These are phyloP conservation scores for Saitozyma podzolica DNA, from an alignment of 768 basidiomycete genomes.

Conservation along the genomic window DNA sequence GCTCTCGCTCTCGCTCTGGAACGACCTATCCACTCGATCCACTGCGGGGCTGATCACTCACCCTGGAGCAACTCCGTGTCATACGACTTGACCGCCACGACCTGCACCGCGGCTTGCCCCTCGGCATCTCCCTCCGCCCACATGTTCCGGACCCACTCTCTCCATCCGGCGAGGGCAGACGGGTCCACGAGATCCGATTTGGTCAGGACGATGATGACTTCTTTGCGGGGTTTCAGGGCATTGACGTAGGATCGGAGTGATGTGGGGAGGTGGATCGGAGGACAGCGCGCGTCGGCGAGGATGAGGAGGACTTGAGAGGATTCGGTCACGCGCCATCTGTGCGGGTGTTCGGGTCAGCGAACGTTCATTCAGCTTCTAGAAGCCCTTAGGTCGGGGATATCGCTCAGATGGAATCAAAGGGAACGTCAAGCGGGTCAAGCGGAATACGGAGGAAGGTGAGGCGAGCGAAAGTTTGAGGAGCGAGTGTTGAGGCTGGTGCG, in stretches of 20 bases:
- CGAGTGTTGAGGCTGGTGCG: no score
- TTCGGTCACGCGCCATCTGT: slow-evolving; percentile 87
- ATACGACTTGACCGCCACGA: slow-evolving; percentile 21
- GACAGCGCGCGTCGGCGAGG: slow-evolving; percentile 95
- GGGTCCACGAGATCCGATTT: slow-evolving; percentile 80
- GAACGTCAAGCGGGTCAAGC: no score
- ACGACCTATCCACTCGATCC: not conserved
- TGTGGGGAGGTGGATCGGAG: slow-evolving; percentile 85
- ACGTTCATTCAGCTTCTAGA: not conserved
- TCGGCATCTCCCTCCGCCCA: slow-evolving; percentile 54
- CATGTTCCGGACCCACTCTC: slow-evolving; percentile 43
- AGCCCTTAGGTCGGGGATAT: not conserved
- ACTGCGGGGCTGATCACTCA: not conserved
- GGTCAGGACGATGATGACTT: slow-evolving; percentile 90
- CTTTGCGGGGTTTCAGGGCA: slow-evolving; percentile 61
- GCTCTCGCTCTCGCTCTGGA: not conserved
- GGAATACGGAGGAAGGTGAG: no score
- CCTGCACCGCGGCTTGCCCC: slow-evolving; percentile 32
- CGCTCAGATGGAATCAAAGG: not conserved
- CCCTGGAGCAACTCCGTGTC: slow-evolving; percentile 13
- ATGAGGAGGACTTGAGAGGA: slow-evolving; percentile 91
- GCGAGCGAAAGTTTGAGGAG: no score
- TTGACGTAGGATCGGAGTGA: slow-evolving; percentile 81
- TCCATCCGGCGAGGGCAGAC: slow-evolving; percentile 42
- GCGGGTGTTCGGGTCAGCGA: slow-evolving; percentile 4